These are phyloP conservation scores for Grosmannia penicillata DNA, from an alignment of 2,329 filamentous ascomycete genomes.

Conservation along the genomic window DNA sequence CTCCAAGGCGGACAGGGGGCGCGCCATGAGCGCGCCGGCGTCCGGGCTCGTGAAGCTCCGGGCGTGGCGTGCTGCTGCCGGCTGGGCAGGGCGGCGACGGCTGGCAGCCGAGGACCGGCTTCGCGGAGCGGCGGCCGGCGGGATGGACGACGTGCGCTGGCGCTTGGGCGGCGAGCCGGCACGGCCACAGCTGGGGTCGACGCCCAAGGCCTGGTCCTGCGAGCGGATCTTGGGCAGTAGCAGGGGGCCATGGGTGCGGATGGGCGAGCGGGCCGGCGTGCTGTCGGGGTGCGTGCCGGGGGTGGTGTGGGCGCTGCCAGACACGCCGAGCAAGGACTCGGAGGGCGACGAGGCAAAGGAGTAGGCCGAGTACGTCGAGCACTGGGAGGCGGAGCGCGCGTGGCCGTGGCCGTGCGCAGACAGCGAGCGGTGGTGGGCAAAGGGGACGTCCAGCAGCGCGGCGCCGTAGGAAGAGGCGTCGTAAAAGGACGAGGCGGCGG, in stretches of 20 bases:
- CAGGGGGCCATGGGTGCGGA: slow-evolving; percentile 64
- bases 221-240: slow-evolving; percentile 74
- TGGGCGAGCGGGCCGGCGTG: slow-evolving; percentile 55
- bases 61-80: slow-evolving; percentile 30
- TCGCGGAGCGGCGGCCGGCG: slow-evolving; percentile 10
- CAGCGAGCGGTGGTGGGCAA: slow-evolving; percentile 16
- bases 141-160: slow-evolving; percentile 35
- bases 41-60: slow-evolving; percentile 50
- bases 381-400: slow-evolving; percentile 48
- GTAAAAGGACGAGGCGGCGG: slow-evolving; percentile 33
- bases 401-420: slow-evolving; percentile 23
- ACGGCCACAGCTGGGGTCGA: slow-evolving; percentile 28
- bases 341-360: slow-evolving; percentile 48
- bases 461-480: slow-evolving; percentile 42
- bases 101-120: slow-evolving; percentile 2
- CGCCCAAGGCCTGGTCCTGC: slow-evolving; percentile 65
- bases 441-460: slow-evolving; percentile 40
- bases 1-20: slow-evolving; percentile 6
- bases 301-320: slow-evolving; percentile 2
- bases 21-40: slow-evolving; percentile 21
- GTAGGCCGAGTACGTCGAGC: slow-evolving; percentile 38
- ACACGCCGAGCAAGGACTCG: slow-evolving; percentile 38
- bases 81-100: slow-evolving; percentile 2
- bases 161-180: slow-evolving; percentile 32
- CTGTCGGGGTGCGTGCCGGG: slow-evolving; percentile 46